Percentiles rank a stretch among this genome's conserved stretches.
Evolutionary conservation across 2,329 filamentous ascomycete genomes (phyloP).

Genomic region (Paracamarosporium sp.): DNA sequence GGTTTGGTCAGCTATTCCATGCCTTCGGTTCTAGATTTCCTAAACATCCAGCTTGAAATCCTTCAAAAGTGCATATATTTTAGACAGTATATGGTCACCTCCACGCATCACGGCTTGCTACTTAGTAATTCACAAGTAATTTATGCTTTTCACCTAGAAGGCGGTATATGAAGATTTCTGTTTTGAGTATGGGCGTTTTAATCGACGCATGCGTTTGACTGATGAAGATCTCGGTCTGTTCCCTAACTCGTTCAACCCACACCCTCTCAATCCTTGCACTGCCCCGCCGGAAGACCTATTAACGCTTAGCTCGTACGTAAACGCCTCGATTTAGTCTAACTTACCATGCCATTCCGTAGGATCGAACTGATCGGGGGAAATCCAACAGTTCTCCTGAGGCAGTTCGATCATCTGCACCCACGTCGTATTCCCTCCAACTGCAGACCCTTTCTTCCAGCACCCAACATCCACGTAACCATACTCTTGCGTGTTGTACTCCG

Average conservation of each 20-base stretch:
- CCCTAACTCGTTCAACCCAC: not conserved
- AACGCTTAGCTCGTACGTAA: not conserved
- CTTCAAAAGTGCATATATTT: too few relatives aligned
- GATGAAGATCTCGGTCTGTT: not conserved
- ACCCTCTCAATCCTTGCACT: not conserved
- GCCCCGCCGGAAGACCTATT: not conserved
- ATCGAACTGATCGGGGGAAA: slow-evolving; percentile 2
- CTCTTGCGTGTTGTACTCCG: not conserved
- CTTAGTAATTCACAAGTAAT: too few relatives aligned
- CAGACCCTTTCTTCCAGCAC: slow-evolving; percentile 1
- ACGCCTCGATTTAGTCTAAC: not conserved
- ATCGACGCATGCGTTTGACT: not conserved
- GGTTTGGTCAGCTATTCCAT: not conserved
- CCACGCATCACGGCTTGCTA: too few relatives aligned
- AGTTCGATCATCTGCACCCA: not conserved
- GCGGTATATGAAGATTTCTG: too few relatives aligned
- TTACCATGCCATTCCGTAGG: slow-evolving; percentile 5
- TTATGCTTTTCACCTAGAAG: too few relatives aligned
- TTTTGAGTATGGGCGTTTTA: too few relatives aligned
- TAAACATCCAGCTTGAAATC: too few relatives aligned
- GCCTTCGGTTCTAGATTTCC: not conserved
- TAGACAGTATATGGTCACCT: too few relatives aligned
- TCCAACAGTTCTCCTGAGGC: not conserved
- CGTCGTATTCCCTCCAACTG: not conserved
- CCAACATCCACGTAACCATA: slow-evolving; percentile 3